phyloP scores from a whole-genome alignment of 495 filamentous ascomycete genomes.

The Choiromyces venosus region DNA sequence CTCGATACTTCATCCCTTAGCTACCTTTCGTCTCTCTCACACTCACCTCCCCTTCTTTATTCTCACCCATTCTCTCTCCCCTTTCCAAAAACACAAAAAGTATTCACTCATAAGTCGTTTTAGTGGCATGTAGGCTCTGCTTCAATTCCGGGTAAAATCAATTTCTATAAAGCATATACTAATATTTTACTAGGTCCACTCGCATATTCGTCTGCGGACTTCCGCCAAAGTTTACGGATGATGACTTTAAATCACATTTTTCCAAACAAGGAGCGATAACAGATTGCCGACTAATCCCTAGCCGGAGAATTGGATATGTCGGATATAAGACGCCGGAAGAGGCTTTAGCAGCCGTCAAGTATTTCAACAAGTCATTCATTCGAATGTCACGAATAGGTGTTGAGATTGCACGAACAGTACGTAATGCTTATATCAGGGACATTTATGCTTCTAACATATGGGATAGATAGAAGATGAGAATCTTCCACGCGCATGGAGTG shows the following conservation, averaged over 20 bases:
- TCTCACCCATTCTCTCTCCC: background rate
- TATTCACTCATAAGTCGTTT: background rate
- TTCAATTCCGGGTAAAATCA: slow-evolving; percentile 1
- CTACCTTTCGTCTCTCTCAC: background rate
- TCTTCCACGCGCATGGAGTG: slow-evolving; percentile 44
- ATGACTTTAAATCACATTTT: slow-evolving; percentile 82
- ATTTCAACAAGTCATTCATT: slow-evolving; percentile 91
- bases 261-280: slow-evolving; percentile 66
- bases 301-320: slow-evolving; percentile 89
- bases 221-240: slow-evolving; percentile 67
- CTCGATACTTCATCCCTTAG: background rate
- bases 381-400: slow-evolving; percentile 93
- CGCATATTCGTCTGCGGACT: slow-evolving; percentile 87
- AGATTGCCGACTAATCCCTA: slow-evolving; percentile 81
- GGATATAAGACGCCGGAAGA: slow-evolving; percentile 81
- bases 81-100: background rate
- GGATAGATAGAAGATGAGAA: slow-evolving; percentile 43
- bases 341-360: slow-evolving; percentile 75
- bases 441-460: slow-evolving; percentile 43
- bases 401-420: slow-evolving; percentile 81
- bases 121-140: slow-evolving; percentile 31
- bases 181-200: slow-evolving; percentile 50
- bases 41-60: background rate
- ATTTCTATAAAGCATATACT: background rate
- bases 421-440: slow-evolving; percentile 38